These are phyloP conservation scores for Lolium multiflorum DNA, from an alignment of 176 grass and related monocot species.

Conservation along the genomic window DNA sequence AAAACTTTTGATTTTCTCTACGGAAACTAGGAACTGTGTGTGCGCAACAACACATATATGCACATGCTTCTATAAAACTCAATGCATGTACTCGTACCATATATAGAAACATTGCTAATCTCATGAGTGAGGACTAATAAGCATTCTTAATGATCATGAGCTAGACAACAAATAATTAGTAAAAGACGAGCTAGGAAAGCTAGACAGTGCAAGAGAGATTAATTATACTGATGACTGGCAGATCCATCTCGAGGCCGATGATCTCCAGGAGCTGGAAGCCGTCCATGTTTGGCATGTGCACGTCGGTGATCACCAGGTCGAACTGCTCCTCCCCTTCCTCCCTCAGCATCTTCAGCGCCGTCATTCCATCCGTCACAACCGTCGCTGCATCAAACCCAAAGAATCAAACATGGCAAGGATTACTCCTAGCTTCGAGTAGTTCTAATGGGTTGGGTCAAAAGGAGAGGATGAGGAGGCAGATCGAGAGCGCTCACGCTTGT, in stretches of 20 bases:
- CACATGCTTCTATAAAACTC: neutral
- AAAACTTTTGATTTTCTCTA: neutral
- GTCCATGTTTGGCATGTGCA: too few relatives aligned
- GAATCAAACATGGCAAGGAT: neutral
- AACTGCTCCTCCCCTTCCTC: too few relatives aligned
- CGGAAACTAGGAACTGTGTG: neutral
- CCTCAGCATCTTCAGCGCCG: neutral
- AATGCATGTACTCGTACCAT: neutral
- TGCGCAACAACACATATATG: neutral
- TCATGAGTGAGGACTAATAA: neutral
- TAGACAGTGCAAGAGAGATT: too few relatives aligned
- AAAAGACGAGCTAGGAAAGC: too few relatives aligned
- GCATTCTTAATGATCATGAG: neutral
- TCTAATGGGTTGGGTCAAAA: too few relatives aligned
- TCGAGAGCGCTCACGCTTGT: conserved; percentile 18
- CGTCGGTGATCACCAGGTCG: too few relatives aligned
- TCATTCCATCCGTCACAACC: neutral
- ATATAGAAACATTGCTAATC: neutral
- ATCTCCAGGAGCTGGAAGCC: too few relatives aligned
- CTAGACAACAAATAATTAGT: neutral
- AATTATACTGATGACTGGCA: too few relatives aligned
- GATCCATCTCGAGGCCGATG: too few relatives aligned
- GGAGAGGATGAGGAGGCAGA: too few relatives aligned
- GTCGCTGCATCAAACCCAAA: neutral
- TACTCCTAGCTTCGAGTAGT: conserved; percentile 24